phyloP scores from a whole-genome alignment of 768 basidiomycete genomes.

The Russula abietina region DNA sequence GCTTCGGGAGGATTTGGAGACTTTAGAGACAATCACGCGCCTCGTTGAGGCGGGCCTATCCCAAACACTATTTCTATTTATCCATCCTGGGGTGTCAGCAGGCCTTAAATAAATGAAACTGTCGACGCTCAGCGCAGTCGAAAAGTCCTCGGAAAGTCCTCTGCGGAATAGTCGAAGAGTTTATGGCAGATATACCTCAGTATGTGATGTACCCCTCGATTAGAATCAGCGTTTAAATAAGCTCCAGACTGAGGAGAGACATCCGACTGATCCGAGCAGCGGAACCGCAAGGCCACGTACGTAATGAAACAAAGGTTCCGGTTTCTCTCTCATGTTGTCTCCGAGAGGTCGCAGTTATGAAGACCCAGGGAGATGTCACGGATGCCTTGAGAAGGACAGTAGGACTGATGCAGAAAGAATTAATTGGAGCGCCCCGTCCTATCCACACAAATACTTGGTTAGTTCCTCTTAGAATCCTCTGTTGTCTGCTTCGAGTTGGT shows the following conservation, averaged over 20 bases:
- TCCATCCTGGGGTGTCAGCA: constrained; percentile 45
- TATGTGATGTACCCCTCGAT: too few species aligned
- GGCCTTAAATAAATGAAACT: constrained; percentile 60
- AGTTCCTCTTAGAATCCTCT: constrained; percentile 25
- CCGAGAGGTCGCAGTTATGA: constrained; percentile 83
- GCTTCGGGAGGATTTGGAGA: constrained; percentile 67
- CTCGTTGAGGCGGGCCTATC: constrained; percentile 57
- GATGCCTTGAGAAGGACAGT: constrained; percentile 81
- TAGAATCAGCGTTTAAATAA: background rate
- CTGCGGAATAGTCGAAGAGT: constrained; percentile 44
- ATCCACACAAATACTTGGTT: too few species aligned
- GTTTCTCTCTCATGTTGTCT: constrained; percentile 11
- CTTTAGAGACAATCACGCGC: too few species aligned
- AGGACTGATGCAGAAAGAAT: constrained; percentile 80
- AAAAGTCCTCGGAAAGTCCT: constrained; percentile 46
- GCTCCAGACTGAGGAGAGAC: constrained; percentile 51
- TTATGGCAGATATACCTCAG: constrained; percentile 45
- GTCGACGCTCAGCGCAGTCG: constrained; percentile 68
- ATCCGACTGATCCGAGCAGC: too few species aligned
- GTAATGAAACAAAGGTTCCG: constrained; percentile 29
- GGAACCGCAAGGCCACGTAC: constrained; percentile 62
- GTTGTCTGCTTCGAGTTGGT: background rate
- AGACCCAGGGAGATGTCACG: too few species aligned
- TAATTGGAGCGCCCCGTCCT: constrained; percentile 87
- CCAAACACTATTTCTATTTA: background rate